A percentile compares a stretch with the other conserved stretches of the same genome.
These are phyloP conservation scores for Bipolaris gigantea DNA, from an alignment of 2,329 filamentous ascomycete genomes.

Conservation along the genomic window DNA sequence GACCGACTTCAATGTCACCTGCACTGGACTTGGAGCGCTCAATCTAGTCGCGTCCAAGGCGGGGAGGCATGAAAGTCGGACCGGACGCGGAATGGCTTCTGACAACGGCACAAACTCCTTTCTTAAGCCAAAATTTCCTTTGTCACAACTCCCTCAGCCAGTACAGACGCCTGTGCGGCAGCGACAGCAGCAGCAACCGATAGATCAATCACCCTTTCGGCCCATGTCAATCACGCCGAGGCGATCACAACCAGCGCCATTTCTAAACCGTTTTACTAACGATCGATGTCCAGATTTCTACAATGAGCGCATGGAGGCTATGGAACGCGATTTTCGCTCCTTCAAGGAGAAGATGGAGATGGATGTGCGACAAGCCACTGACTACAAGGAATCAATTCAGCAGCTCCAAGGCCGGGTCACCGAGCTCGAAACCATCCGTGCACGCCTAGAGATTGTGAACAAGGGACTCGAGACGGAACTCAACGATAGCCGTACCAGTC, in stretches of 20 bases:
- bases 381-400: constrained; percentile 73
- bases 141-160: constrained; percentile 29
- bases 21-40: constrained; percentile 29
- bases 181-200: constrained; percentile 13
- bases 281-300: constrained; percentile 72
- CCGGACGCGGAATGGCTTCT: constrained; percentile 34
- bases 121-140: constrained; percentile 22
- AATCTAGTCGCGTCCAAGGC: constrained; percentile 26
- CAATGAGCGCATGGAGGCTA: constrained; percentile 71
- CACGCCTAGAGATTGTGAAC: constrained; percentile 56
- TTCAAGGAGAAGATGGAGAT: constrained; percentile 73
- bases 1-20: constrained; percentile 34
- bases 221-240: constrained; percentile 23
- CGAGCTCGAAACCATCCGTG: constrained; percentile 59
- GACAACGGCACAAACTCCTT: constrained; percentile 32
- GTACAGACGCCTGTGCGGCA: constrained; percentile 28
- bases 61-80: constrained; percentile 20
- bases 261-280: constrained; percentile 76
- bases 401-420: constrained; percentile 70
- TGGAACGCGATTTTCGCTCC: constrained; percentile 72
- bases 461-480: constrained; percentile 67
- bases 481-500: constrained; percentile 60
- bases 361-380: constrained; percentile 67
- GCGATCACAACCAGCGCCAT: constrained; percentile 54
- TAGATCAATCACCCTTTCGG: constrained; percentile 16